phyloP scores from a whole-genome alignment of 192 early-diverging fungal species.

The Diversispora eburnea region DNA sequence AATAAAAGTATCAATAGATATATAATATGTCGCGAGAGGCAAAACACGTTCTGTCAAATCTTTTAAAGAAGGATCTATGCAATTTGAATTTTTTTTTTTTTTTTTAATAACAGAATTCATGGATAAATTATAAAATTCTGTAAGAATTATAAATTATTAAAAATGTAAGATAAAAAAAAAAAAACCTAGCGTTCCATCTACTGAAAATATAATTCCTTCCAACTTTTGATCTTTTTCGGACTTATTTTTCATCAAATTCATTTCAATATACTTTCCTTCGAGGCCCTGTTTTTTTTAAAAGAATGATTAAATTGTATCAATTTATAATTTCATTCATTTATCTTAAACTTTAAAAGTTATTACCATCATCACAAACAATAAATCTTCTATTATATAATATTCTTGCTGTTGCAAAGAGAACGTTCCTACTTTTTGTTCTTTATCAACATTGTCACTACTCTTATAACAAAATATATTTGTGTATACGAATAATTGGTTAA shows the following conservation, averaged over 20 bases:
- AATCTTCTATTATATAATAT: slow-evolving; percentile 80
- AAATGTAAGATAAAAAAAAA: not conserved
- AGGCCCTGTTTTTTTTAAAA: slow-evolving; percentile 56
- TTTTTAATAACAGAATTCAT: not conserved
- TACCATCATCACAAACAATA: slow-evolving; percentile 83
- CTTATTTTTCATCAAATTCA: slow-evolving; percentile 34
- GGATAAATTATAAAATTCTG: too few relatives aligned
- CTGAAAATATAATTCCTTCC: slow-evolving; percentile 11
- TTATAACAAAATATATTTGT: not conserved
- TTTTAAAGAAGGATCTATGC: slow-evolving; percentile 57
- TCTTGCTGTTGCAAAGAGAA: slow-evolving; percentile 66
- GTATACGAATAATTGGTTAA: not conserved
- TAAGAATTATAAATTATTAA: not conserved
- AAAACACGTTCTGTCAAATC: slow-evolving; percentile 75
- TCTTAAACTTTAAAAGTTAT: not conserved
- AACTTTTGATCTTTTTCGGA: slow-evolving; percentile 45
- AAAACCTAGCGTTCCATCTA: slow-evolving; percentile 5
- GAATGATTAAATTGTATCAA: slow-evolving; percentile 7
- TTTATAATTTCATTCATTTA: not conserved
- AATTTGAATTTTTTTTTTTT: slow-evolving; percentile 31
- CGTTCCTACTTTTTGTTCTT: slow-evolving; percentile 32
- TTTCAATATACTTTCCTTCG: slow-evolving; percentile 69
- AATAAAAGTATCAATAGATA: slow-evolving; percentile 73
- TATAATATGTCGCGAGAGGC: slow-evolving; percentile 73
- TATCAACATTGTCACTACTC: slow-evolving; percentile 4